Evolutionary conservation across 495 filamentous ascomycete genomes (phyloP), one percentile per base, ranked within the genome.

Genomic region (Massariosphaeria phaeospora): DNA sequence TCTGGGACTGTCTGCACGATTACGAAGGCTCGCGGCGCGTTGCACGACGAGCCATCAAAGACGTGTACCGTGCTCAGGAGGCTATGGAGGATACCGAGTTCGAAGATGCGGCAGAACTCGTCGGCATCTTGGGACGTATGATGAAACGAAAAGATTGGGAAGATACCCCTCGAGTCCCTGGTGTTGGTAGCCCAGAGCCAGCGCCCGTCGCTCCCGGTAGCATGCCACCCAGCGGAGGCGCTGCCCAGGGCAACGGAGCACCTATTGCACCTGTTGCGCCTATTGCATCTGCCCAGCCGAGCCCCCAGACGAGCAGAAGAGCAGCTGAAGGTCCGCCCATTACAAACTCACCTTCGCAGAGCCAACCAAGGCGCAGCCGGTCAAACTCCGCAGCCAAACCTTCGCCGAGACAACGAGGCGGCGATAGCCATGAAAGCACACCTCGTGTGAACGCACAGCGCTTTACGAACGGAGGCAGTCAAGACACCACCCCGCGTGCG

Each of bases 1-100:
- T 95, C 3, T 95, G 93, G 73, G 93, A 98, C 65, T 96, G 91
- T 63, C 75, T 90, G 7, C 87, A 93, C 62, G 91, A 97, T 56
- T 71, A 77, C 45, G 81, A 85, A 18, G 80, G 76, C 35, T 86
- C 86, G 48, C 77, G 89, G 11, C 77, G 79, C 23, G 61, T 96
- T 1, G 94, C 93, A 2, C 84, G 86, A 64, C 78, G 81, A 30
- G 88, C 91, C 27, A 89, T 97, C 44, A 80, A 84, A 21, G 89
- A 96, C 61, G 91, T 95, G 1, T 96, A 96, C 66, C 87, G 88
- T 44, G 87, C 88, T 9, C 79, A 83, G 43, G 90, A 96, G 69
- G 88, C 85, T 24, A 91, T 97, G 81, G 86, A 91, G 47, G 90
- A 96, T 62, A 88, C 91, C 17, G 69, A 72, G 36, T 79, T 79